Evolutionary conservation across 106 monocot species (phyloP).

Genomic region (Apostasia ramifera): DNA sequence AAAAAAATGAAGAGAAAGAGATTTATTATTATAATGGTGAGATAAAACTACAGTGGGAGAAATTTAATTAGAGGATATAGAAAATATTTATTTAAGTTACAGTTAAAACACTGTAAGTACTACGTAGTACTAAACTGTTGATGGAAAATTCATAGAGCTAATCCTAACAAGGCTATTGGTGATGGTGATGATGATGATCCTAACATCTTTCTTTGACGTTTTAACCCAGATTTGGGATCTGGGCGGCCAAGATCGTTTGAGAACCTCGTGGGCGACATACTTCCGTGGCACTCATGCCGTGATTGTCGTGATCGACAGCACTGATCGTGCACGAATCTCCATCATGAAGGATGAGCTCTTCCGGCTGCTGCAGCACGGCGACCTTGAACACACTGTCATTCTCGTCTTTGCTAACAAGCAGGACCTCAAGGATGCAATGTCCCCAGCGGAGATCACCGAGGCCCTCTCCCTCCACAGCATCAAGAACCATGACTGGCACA

Average conservation of each 20-base stretch:
- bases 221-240: conserved; percentile 85
- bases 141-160: too few species aligned
- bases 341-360: conserved; percentile 95
- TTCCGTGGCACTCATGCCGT: conserved; percentile 84
- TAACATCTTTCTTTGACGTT: not conserved
- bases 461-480: conserved; percentile 93
- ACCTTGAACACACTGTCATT: conserved; percentile 70
- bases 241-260: conserved; percentile 84
- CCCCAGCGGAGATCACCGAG: conserved; percentile 91
- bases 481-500: conserved; percentile 99
- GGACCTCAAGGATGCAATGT: conserved; percentile 97
- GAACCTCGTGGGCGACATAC: conserved; percentile 92
- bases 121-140: too few species aligned
- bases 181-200: not conserved
- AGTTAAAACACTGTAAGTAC: too few species aligned
- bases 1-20: too few species aligned
- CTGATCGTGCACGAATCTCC: conserved; percentile 73
- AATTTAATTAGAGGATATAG: too few species aligned
- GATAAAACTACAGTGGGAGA: too few species aligned
- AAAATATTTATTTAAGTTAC: too few species aligned
- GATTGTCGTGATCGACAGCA: conserved; percentile 93
- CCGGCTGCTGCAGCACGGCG: conserved; percentile 73
- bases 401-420: conserved; percentile 98
- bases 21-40: too few species aligned
- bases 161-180: too few species aligned